A percentile compares a stretch with the other conserved stretches of the same genome.
phyloP scores from a whole-genome alignment of 1,284 basidiomycete species.

The Puccinia hordei region DNA sequence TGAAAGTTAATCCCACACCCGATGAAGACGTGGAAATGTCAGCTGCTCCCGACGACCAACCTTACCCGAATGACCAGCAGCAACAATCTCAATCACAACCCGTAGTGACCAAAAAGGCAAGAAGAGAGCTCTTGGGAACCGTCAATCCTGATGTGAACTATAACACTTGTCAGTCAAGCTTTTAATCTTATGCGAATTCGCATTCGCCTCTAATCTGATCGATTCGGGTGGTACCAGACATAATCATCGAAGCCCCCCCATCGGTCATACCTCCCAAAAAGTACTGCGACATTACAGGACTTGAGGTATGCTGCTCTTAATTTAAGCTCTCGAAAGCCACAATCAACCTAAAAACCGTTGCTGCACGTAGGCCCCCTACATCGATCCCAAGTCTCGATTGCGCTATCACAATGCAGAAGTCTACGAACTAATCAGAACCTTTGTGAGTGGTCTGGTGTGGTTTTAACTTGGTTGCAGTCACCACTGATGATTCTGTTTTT shows the following conservation, averaged over 20 bases:
- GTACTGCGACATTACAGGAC: constrained; percentile 83
- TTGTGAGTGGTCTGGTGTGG: constrained; percentile 64
- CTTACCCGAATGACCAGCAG: background rate
- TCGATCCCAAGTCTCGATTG: constrained; percentile 76
- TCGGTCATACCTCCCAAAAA: constrained; percentile 74
- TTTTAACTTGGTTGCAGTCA: background rate
- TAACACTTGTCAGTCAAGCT: constrained; percentile 18
- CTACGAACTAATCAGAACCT: constrained; percentile 75
- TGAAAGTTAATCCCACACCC: constrained; percentile 17
- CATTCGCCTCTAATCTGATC: background rate
- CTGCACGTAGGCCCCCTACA: constrained; percentile 71
- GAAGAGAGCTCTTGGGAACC: background rate
- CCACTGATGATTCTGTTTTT: background rate
- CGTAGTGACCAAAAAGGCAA: background rate
- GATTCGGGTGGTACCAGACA: constrained; percentile 63
- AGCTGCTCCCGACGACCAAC: constrained; percentile 10
- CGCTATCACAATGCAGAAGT: constrained; percentile 83
- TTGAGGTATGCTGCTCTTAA: constrained; percentile 66
- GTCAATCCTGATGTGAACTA: constrained; percentile 37
- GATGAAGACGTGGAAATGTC: constrained; percentile 37
- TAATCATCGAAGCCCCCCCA: constrained; percentile 80
- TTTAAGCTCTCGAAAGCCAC: background rate
- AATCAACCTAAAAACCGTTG: constrained; percentile 21
- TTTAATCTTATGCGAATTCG: background rate
- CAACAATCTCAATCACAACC: constrained; percentile 20